These are phyloP conservation scores for Eucalyptus polybractea DNA, from an alignment of 345 rosid species.

Conservation along the genomic window DNA sequence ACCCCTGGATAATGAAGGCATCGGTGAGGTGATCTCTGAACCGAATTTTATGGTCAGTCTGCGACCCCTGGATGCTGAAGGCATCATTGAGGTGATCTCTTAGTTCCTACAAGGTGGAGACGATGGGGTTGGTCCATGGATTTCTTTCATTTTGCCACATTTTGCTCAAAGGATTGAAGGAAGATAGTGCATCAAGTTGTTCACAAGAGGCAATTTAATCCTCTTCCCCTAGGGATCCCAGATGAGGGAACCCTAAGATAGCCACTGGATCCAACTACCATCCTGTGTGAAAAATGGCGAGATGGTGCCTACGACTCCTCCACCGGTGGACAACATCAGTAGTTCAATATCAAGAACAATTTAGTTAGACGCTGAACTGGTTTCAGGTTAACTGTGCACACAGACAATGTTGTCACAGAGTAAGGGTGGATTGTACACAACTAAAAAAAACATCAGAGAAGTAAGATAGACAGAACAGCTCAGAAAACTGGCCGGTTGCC, in stretches of 20 bases:
- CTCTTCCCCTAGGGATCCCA: not conserved
- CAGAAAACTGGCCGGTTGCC: not conserved
- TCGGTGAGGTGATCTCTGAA: not conserved
- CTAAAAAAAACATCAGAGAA: not conserved
- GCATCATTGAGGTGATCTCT: not conserved
- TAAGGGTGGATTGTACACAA: not conserved
- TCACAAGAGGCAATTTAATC: not conserved
- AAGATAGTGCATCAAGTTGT: not conserved
- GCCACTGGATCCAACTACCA: not conserved
- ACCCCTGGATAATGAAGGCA: not conserved
- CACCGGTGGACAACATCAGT: not conserved
- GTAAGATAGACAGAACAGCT: not conserved
- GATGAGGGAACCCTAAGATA: not conserved
- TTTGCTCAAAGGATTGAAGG: not conserved
- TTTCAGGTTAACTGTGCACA: not conserved
- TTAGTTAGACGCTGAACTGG: not conserved
- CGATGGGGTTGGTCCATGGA: slow-evolving; percentile 57
- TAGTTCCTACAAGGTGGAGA: slow-evolving; percentile 5
- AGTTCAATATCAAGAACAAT: not conserved
- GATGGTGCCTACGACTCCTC: not conserved
- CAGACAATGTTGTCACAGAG: not conserved
- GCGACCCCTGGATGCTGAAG: not conserved
- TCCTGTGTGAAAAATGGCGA: not conserved
- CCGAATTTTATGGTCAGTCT: not conserved
- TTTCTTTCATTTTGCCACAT: slow-evolving; percentile 71